Base-by-base conservation (phyloP, 371 early-diverging fungal species). In the Entomophthora muscae region DNA sequence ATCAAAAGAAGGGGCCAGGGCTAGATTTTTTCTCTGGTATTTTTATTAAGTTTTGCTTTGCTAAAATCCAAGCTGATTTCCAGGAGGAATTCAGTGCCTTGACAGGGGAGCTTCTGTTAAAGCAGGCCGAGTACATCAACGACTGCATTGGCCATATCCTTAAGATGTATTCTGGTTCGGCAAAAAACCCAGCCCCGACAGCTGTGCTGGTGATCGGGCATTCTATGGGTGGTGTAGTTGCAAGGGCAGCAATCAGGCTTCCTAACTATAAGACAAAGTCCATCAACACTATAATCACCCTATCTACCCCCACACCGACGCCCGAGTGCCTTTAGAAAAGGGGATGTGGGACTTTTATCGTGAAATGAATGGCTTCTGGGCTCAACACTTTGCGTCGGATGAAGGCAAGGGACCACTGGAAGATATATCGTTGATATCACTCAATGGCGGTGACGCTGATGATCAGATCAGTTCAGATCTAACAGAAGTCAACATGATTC, bases 211-310 rank as follows among this genome's bases (percentile, higher is more conserved):
- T 97, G 22, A 73, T 97, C 32, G 95, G 90, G 1, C 98, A 96
- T 67, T 93, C 93, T 17, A 96, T 97, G 96, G 98, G 98, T 21
- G 98, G 98, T 27, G 78, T 94, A 21, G 95, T 96, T 1, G 93
- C 93, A 13, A 75, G 95, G 12, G 78, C 86, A 3, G 77, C 89
- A 66, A 78, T 91, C 61, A 82, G 82, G 0, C 73, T 90, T 69
- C 67, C 72, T n/a, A 88, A 83, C 66, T 88, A 89, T 68, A 72
- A 75, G 2, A 78, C 80, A 1, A 86, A 86, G 1, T 78, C 86
- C 0, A 83, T 96, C 57, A 82, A 85, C 63, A 84, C 90, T 2
- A 82, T 97, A 63, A 69, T 95, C 58, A 97, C 98, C 0, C 71
- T 93, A 53, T 84, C 95, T 0, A 89, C 94, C 1, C 96, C 98